These are phyloP conservation scores for Auxenochlorella protothecoides DNA, from an alignment of 139 green algal species.

Conservation along the genomic window DNA sequence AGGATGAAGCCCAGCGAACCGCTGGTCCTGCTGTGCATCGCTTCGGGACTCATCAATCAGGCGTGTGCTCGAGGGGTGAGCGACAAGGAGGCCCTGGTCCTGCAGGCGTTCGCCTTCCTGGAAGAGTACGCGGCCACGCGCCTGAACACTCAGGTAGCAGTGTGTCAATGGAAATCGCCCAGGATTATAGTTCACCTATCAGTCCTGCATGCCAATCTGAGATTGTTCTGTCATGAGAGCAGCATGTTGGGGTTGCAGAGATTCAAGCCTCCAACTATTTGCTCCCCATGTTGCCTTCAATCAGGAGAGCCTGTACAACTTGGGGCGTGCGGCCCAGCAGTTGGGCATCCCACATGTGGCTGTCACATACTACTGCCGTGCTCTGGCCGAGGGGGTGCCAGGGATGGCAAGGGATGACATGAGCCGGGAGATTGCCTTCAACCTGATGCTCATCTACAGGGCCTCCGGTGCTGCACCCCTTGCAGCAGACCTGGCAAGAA, in stretches of 20 bases:
- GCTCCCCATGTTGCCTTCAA: no score
- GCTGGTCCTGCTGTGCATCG: slow-evolving; percentile 55
- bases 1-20: slow-evolving; percentile 38
- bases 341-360: slow-evolving; percentile 68
- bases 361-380: slow-evolving; percentile 46
- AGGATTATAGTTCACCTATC: no score
- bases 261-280: no score
- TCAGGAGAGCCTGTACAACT: slow-evolving; percentile 70
- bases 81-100: slow-evolving; percentile 45
- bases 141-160: slow-evolving; percentile 1
- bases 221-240: background rate
- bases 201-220: background rate
- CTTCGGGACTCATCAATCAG: slow-evolving; percentile 25
- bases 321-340: slow-evolving; percentile 65
- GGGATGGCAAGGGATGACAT: slow-evolving; percentile 17
- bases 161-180: background rate
- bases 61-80: slow-evolving; percentile 26
- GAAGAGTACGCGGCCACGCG: slow-evolving; percentile 23
- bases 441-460: slow-evolving; percentile 63
- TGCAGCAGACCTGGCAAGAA: no score
- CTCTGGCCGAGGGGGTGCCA: slow-evolving; percentile 7
- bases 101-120: slow-evolving; percentile 71
- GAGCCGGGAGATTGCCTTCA: slow-evolving; percentile 62
- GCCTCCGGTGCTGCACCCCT: slow-evolving; percentile 35
- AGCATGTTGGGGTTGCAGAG: no score